Percentiles rank a stretch among this genome's conserved stretches.
These are phyloP conservation scores for Filosporella fistucella DNA, from an alignment of 495 filamentous ascomycete genomes.

Conservation along the genomic window DNA sequence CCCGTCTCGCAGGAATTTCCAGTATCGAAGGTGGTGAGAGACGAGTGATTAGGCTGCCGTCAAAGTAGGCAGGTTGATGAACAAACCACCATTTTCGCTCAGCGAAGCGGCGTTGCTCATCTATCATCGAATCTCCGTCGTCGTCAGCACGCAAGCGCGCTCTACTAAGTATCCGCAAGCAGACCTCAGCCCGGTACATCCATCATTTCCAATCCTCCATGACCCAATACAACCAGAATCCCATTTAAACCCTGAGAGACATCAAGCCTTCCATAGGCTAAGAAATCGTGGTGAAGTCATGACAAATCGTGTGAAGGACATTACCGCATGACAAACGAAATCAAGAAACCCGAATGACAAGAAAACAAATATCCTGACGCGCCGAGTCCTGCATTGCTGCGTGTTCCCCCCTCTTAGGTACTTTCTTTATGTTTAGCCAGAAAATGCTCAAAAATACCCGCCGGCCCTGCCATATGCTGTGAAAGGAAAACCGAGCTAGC, in stretches of 20 bases:
- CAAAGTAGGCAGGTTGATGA: constrained; percentile 17
- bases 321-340: constrained; percentile 23
- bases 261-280: constrained; percentile 22
- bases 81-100: constrained; percentile 14
- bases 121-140: constrained; percentile 9
- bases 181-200: constrained; percentile 24
- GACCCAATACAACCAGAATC: constrained; percentile 4
- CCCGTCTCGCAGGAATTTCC: constrained; percentile 16
- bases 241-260: constrained; percentile 22
- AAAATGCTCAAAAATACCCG: constrained; percentile 21
- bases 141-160: constrained; percentile 24
- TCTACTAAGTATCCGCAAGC: constrained; percentile 17
- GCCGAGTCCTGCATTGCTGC: constrained; percentile 30
- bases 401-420: constrained; percentile 23
- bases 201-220: constrained; percentile 12
- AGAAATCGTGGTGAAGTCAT: constrained; percentile 15
- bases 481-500: constrained; percentile 26
- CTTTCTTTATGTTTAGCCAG: constrained; percentile 19
- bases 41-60: constrained; percentile 2
- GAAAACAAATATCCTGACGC: constrained; percentile 21
- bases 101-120: constrained; percentile 12
- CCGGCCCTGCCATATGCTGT: constrained; percentile 24
- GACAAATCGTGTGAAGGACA: constrained; percentile 11
- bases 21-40: constrained; percentile 15
- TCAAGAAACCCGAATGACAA: constrained; percentile 16